A percentile compares a stretch with the other conserved stretches of the same genome.
Evolutionary conservation across 306 rosid genomes (phyloP).

Genomic region (Begonia loranthoides): DNA sequence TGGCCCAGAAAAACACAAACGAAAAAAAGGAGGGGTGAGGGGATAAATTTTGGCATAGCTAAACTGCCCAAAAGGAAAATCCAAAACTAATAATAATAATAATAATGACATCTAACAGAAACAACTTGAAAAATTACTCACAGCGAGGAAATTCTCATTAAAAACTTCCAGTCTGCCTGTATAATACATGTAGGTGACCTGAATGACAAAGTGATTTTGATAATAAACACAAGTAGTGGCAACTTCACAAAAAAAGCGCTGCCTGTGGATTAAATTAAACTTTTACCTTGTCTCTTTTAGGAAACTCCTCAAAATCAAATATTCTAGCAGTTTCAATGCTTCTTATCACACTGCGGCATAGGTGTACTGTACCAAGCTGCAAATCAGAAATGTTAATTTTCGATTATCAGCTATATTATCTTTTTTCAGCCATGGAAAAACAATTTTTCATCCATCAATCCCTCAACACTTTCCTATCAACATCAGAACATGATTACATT

Average conservation of each 20-base stretch:
- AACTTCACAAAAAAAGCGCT: not conserved
- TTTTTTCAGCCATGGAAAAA: too few relatives aligned
- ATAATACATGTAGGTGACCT: conserved; percentile 97
- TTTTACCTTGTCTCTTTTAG: conserved; percentile 88
- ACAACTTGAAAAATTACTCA: conserved; percentile 32
- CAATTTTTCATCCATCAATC: too few relatives aligned
- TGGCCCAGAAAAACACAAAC: too few relatives aligned
- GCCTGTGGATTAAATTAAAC: conserved; percentile 2
- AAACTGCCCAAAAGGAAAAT: too few relatives aligned
- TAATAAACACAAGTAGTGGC: not conserved
- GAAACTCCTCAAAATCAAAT: conserved; percentile 97
- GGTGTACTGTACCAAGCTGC: conserved; percentile 97
- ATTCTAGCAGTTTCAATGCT: conserved; percentile 93
- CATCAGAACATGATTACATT: too few relatives aligned
- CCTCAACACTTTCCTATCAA: too few relatives aligned
- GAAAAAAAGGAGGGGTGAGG: too few relatives aligned
- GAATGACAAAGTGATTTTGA: conserved; percentile 10
- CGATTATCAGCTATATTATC: too few relatives aligned
- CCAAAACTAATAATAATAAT: too few relatives aligned
- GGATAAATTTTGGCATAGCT: too few relatives aligned
- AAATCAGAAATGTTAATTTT: not conserved
- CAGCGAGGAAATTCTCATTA: conserved; percentile 88
- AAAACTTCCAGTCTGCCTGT: conserved; percentile 98
- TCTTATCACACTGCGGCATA: conserved; percentile 93
- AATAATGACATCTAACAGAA: not conserved